Percentiles rank a stretch among this genome's conserved stretches.
Evolutionary conservation across 2,329 filamentous ascomycete species (phyloP).

Genomic region (Trichoderma hamatum): DNA sequence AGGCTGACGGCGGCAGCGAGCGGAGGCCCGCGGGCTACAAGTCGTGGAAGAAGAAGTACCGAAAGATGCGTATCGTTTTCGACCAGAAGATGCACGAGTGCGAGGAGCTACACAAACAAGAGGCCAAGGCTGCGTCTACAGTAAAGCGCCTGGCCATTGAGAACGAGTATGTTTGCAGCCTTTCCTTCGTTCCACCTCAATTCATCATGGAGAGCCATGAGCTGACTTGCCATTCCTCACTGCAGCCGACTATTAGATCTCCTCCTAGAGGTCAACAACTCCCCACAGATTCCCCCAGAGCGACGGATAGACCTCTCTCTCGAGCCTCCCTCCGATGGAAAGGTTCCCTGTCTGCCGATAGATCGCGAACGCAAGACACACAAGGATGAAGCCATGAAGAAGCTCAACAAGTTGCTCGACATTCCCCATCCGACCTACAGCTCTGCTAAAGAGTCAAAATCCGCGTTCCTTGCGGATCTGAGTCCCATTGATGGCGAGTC

Average conservation of each 20-base stretch:
- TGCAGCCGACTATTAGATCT: slow-evolving; percentile 83
- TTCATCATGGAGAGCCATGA: slow-evolving; percentile 26
- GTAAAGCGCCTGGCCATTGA: slow-evolving; percentile 84
- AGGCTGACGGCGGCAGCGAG: slow-evolving; percentile 51
- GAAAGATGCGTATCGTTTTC: slow-evolving; percentile 82
- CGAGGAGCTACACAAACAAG: slow-evolving; percentile 79
- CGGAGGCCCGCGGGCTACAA: slow-evolving; percentile 58
- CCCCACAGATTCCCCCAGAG: slow-evolving; percentile 72
- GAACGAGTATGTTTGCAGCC: slow-evolving; percentile 72
- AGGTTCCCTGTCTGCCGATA: slow-evolving; percentile 38
- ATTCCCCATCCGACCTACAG: slow-evolving; percentile 56
- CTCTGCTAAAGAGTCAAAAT: slow-evolving; percentile 64
- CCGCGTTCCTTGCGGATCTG: slow-evolving; percentile 57
- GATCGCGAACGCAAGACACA: slow-evolving; percentile 44
- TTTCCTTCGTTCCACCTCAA: background rate
- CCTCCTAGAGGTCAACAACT: slow-evolving; percentile 86
- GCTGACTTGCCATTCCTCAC: background rate
- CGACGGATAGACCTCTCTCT: slow-evolving; percentile 73
- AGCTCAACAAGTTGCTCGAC: slow-evolving; percentile 52
- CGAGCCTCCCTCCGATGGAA: slow-evolving; percentile 47
- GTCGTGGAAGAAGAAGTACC: slow-evolving; percentile 90
- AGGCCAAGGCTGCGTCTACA: slow-evolving; percentile 78
- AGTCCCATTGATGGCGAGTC: slow-evolving; percentile 54
- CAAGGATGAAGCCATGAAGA: slow-evolving; percentile 50
- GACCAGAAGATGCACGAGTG: slow-evolving; percentile 78